Evolutionary conservation across 768 basidiomycete genomes (phyloP), one percentile per base, ranked within the genome.

Genomic region (Baorangia bicolor): DNA sequence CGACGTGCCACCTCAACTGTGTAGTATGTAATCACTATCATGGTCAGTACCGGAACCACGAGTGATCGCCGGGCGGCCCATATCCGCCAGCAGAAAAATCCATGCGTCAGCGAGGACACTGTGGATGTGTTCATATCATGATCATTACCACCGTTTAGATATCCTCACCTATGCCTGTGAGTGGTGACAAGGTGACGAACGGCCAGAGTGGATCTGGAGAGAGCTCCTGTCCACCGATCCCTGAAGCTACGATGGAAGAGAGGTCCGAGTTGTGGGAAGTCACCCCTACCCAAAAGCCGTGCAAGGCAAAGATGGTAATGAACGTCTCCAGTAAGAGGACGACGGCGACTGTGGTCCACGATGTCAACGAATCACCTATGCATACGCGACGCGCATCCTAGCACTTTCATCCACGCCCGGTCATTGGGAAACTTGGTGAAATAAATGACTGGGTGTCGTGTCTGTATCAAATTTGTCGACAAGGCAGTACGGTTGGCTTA

Each of bases 51-150:
- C n/a, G 34, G 49, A n/a, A 57, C 21, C 9, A 40, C 14, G 11
- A 31, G 11, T 12, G 50, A 48, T 18, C 5, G 16, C n/a, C 38
- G 37, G 13, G 53, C 38, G 31, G 38, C 45, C 53, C 50, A 57
- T 35, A 57, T 61, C 46, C 35, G 35, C 49, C 49, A 57, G 45
- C 45, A 61, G 41, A 51, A 57, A 38, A 57, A 61, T 12, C 44
- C 46, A 10, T 61, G 53, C 7, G 49, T 60, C 20, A 49, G 30
- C 7, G 28, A 34, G 21, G 55, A 52, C 18, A 61, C 60, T 60
- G 43, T n/a, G 2, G 5, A 7, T 16, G n/a, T 14, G 18, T 18
- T 53, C 30, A 43, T 38, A 20, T 2, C 35, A 5, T 37, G 35
- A 34, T 28, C 13, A 43, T 11, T 3, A 41, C 11, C 40, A 25